Conservation (phyloP, 2,329 filamentous ascomycete species). For the Macrophomina pseudophaseolina region DNA sequence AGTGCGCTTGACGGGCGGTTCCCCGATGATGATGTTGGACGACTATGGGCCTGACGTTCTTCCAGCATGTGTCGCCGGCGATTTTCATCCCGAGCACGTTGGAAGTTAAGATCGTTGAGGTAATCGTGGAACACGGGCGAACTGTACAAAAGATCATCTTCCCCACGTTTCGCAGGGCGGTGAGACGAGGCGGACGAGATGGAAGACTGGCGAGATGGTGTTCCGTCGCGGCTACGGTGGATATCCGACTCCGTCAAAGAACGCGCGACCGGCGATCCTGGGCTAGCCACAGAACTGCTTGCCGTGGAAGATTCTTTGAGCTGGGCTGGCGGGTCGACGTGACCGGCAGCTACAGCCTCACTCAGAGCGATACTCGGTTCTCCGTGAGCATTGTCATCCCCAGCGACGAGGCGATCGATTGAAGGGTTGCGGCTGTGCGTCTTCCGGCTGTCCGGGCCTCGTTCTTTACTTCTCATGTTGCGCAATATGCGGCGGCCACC, state of each 20-base stretch:
- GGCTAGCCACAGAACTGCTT: conserved; percentile 43
- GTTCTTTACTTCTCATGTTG: conserved; percentile 48
- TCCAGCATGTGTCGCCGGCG: conserved; percentile 41
- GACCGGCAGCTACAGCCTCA: conserved; percentile 65
- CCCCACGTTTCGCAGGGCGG: conserved; percentile 19
- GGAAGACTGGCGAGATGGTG: conserved; percentile 46
- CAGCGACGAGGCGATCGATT: conserved; percentile 63
- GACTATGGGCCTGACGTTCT: conserved; percentile 34
- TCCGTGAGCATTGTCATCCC: conserved; percentile 65
- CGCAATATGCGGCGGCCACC: conserved; percentile 55
- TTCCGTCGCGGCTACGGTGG: conserved; percentile 30
- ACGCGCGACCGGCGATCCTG: conserved; percentile 49
- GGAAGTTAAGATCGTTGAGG: conserved; percentile 38
- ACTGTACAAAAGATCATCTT: conserved; percentile 19
- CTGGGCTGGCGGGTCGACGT: conserved; percentile 58
- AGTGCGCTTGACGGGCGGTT: conserved; percentile 34
- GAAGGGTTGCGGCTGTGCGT: conserved; percentile 62
- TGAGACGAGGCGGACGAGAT: conserved; percentile 46
- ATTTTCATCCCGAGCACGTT: conserved; percentile 46
- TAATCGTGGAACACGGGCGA: conserved; percentile 26
- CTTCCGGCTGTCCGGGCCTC: conserved; percentile 51
- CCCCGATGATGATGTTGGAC: conserved; percentile 19
- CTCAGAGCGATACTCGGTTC: conserved; percentile 68
- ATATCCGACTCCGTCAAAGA: conserved; percentile 31
- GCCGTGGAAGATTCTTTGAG: conserved; percentile 47